phyloP scores from a whole-genome alignment of 352 stramenopile genomes.

The Phytophthora cactorum region DNA sequence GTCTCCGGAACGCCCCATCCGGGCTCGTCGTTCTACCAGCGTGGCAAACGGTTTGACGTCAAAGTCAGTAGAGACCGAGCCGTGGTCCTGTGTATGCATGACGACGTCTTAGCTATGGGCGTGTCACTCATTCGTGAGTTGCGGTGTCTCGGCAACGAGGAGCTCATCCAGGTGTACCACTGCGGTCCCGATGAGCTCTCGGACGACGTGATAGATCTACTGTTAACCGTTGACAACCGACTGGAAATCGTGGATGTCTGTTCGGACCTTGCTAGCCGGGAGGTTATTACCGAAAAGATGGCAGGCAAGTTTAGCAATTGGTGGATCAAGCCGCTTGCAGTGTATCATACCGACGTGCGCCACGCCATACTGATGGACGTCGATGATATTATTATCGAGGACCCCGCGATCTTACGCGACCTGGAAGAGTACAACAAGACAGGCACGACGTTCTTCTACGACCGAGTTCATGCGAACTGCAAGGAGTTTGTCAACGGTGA shows the following conservation, averaged over 20 bases:
- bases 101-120: background rate
- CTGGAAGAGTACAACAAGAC: background rate
- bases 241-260: background rate
- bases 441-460: slow-evolving; percentile 1
- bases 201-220: background rate
- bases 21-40: slow-evolving; percentile 2
- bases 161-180: background rate
- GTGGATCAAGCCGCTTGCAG: background rate
- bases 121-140: background rate
- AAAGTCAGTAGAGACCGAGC: background rate
- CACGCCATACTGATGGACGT: background rate
- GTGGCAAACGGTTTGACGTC: background rate
- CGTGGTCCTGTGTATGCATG: background rate
- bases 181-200: background rate
- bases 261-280: background rate
- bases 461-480: background rate
- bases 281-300: background rate
- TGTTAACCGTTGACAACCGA: background rate
- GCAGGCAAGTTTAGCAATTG: background rate
- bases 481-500: background rate
- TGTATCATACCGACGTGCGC: background rate
- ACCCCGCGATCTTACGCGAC: background rate
- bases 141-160: background rate
- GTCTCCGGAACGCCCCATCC: slow-evolving; percentile 18
- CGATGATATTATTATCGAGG: background rate